Evolutionary conservation across 352 stramenopile species (phyloP).

Genomic region (Pythium volutum): DNA sequence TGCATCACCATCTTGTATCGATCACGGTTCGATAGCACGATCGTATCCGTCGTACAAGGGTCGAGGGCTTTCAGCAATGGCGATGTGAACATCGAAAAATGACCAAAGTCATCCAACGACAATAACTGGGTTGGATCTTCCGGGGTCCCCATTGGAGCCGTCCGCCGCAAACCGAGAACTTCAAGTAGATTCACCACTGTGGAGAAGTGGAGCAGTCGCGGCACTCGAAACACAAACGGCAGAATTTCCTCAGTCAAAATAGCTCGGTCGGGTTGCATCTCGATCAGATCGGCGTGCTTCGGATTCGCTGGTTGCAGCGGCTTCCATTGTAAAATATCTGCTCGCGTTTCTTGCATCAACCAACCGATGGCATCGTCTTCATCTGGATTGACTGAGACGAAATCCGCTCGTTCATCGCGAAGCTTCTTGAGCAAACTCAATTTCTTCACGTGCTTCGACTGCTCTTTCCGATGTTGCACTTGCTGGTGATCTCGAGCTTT

Average conservation of each 20-base stretch:
- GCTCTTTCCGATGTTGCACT: slow-evolving; percentile 26
- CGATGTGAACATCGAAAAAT: slow-evolving; percentile 27
- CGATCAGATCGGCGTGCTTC: slow-evolving; percentile 48
- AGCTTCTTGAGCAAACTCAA: slow-evolving; percentile 22
- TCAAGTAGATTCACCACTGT: slow-evolving; percentile 43
- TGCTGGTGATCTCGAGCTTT: slow-evolving; percentile 30
- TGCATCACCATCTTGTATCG: slow-evolving; percentile 9
- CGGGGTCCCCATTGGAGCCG: neutral
- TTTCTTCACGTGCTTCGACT: slow-evolving; percentile 25
- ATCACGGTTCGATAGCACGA: slow-evolving; percentile 7
- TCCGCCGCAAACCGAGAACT: slow-evolving; percentile 40
- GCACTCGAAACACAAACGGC: slow-evolving; percentile 70
- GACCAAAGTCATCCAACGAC: slow-evolving; percentile 37
- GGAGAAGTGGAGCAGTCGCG: slow-evolving; percentile 25
- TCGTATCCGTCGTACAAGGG: slow-evolving; percentile 1
- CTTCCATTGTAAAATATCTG: slow-evolving; percentile 44
- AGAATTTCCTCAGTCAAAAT: slow-evolving; percentile 73
- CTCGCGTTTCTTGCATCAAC: slow-evolving; percentile 42
- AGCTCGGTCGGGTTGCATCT: slow-evolving; percentile 56
- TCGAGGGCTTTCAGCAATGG: slow-evolving; percentile 46
- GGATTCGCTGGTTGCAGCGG: slow-evolving; percentile 46
- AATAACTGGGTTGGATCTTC: slow-evolving; percentile 14
- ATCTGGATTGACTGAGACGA: slow-evolving; percentile 18
- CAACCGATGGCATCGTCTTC: slow-evolving; percentile 46
- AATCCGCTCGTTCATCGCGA: slow-evolving; percentile 62